A percentile compares a stretch with the other conserved stretches of the same genome.
phyloP scores from a whole-genome alignment of 2,329 filamentous ascomycete genomes.

The Monilinia fructicola region DNA sequence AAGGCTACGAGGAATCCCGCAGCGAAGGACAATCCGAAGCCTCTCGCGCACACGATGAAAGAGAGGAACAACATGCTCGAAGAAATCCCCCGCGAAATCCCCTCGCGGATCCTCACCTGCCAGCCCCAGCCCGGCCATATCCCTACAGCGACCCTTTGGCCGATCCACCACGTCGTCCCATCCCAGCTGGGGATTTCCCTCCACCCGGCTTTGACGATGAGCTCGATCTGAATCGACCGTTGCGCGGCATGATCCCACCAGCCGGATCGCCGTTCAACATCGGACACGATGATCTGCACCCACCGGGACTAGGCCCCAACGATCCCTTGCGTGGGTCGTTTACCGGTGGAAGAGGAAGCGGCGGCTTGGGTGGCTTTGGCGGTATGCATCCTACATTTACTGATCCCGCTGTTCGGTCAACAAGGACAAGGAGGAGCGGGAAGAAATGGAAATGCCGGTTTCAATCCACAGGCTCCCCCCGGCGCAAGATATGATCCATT shows the following conservation, averaged over 20 bases:
- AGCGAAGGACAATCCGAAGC: slow-evolving; percentile 39
- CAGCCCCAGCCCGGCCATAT: slow-evolving; percentile 63
- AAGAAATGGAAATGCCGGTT: slow-evolving; percentile 46
- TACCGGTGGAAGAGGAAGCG: slow-evolving; percentile 56
- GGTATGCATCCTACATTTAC: slow-evolving; percentile 95
- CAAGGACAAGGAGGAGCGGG: slow-evolving; percentile 37
- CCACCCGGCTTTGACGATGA: slow-evolving; percentile 95
- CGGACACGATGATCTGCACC: slow-evolving; percentile 85
- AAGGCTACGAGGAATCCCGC: slow-evolving; percentile 62
- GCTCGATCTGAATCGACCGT: slow-evolving; percentile 73
- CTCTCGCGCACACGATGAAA: slow-evolving; percentile 45
- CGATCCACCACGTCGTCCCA: slow-evolving; percentile 58
- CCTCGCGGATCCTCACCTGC: slow-evolving; percentile 45
- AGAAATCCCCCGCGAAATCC: slow-evolving; percentile 43
- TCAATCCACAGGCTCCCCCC: slow-evolving; percentile 73
- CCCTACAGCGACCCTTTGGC: slow-evolving; percentile 68
- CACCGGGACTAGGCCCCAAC: slow-evolving; percentile 78
- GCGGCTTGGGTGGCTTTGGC: slow-evolving; percentile 57
- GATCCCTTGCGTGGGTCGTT: slow-evolving; percentile 74
- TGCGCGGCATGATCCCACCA: slow-evolving; percentile 48
- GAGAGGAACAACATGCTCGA: slow-evolving; percentile 46
- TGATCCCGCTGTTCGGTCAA: slow-evolving; percentile 79
- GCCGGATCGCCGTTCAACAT: slow-evolving; percentile 63
- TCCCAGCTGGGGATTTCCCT: slow-evolving; percentile 72
- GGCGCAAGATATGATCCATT: slow-evolving; percentile 91